These are phyloP conservation scores for Nadsonia commutata DNA, from an alignment of 1,139 yeast genomes.

Conservation along the genomic window DNA sequence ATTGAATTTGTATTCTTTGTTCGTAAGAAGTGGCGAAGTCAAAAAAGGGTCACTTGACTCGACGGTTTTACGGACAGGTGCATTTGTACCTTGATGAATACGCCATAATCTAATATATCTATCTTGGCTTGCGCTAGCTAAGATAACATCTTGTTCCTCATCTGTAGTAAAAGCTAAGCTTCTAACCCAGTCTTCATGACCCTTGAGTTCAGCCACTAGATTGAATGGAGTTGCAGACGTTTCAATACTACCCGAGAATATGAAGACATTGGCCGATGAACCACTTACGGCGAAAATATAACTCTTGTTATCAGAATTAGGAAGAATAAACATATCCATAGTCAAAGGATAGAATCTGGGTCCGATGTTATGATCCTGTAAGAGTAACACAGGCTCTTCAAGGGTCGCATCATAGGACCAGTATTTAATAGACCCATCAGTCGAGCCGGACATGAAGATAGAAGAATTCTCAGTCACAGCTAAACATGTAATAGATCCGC, in stretches of 20 bases:
- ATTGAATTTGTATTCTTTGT: conserved; percentile 17
- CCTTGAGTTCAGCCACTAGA: conserved; percentile 44
- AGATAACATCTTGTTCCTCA: conserved; percentile 31
- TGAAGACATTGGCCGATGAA: conserved; percentile 43
- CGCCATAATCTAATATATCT: conserved; percentile 81
- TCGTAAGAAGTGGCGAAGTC: conserved; percentile 11
- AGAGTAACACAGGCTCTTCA: conserved; percentile 4
- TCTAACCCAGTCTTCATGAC: conserved; percentile 93
- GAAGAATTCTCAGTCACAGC: conserved; percentile 23
- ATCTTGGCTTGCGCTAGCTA: conserved; percentile 86
- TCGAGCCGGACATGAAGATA: conserved; percentile 46
- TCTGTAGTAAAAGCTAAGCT: conserved; percentile 46
- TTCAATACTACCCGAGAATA: conserved; percentile 26
- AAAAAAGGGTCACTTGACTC: conserved; percentile 11
- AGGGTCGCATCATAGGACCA: conserved; percentile 25
- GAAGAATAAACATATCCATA: conserved; percentile 26
- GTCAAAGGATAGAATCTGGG: conserved; percentile 51
- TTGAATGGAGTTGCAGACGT: conserved; percentile 17
- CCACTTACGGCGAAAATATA: conserved; percentile 63
- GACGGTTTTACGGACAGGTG: conserved; percentile 10
- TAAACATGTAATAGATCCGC: conserved; percentile 36
- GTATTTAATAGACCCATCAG: conserved; percentile 43
- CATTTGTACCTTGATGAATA: conserved; percentile 37
- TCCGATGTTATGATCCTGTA: conserved; percentile 12
- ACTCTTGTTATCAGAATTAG: conserved; percentile 10